A percentile compares a stretch with the other conserved stretches of the same genome.
Conservation (phyloP, 2,329 filamentous ascomycete genomes). For the Monosporascus sp. region DNA sequence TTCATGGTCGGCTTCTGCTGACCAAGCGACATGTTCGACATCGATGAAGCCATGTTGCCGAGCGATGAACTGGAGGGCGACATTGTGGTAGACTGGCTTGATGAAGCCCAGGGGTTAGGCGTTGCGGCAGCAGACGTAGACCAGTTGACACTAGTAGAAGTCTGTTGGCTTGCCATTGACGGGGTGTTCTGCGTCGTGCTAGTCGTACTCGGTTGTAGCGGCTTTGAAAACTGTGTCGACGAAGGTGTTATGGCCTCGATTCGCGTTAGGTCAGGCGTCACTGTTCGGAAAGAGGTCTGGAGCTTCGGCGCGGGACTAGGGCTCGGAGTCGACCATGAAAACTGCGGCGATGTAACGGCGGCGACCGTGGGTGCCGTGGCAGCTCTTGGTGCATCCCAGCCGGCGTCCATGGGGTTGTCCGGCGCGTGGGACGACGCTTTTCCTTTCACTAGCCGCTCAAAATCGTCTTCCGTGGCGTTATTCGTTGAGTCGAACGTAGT, state of each 20-base stretch:
- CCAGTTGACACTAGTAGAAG: constrained; percentile 36
- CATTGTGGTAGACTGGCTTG: constrained; percentile 25
- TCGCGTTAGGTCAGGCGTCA: constrained; percentile 52
- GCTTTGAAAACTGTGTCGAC: constrained; percentile 58
- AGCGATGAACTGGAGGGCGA: constrained; percentile 29
- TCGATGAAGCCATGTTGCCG: constrained; percentile 34
- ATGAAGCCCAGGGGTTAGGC: constrained; percentile 44
- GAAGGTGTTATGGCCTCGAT: constrained; percentile 53
- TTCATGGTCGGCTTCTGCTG: constrained; percentile 34
- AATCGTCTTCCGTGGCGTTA: constrained; percentile 63
- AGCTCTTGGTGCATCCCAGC: constrained; percentile 40
- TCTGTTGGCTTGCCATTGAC: constrained; percentile 18
- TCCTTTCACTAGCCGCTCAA: constrained; percentile 85
- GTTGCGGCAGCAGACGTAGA: constrained; percentile 30
- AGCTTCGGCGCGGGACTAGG: constrained; percentile 32
- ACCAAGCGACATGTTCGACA: constrained; percentile 44
- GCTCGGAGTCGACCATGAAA: constrained; percentile 60
- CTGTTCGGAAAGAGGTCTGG: constrained; percentile 45
- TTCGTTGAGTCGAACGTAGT: constrained; percentile 48
- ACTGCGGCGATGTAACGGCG: constrained; percentile 35
- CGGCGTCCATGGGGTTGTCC: constrained; percentile 36
- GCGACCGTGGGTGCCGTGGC: constrained; percentile 27
- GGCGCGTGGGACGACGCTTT: constrained; percentile 36
- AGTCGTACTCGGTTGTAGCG: constrained; percentile 41
- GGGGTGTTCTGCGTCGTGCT: constrained; percentile 10